phyloP scores from a whole-genome alignment of 352 stramenopile genomes.

The Phytophthora tubulina region DNA sequence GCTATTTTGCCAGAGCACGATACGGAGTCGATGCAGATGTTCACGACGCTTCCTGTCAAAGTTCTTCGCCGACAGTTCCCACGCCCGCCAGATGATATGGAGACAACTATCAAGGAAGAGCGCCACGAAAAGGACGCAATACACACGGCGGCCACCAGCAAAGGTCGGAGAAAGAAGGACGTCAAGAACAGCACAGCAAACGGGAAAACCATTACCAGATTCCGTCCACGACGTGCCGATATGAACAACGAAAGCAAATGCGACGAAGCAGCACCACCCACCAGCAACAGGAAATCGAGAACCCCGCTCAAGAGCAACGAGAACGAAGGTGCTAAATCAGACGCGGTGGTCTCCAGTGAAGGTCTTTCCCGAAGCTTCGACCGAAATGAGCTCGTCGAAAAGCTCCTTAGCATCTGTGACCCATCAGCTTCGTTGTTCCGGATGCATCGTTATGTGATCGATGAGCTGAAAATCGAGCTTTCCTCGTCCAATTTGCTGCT shows the following conservation, averaged over 20 bases:
- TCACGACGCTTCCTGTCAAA: constrained; percentile 54
- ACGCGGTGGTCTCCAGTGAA: not conserved
- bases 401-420: constrained; percentile 50
- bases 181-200: constrained; percentile 1
- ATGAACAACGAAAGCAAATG: constrained; percentile 1
- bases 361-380: constrained; percentile 34
- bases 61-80: constrained; percentile 61
- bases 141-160: not conserved
- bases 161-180: not conserved
- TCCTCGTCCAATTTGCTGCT: constrained; percentile 53
- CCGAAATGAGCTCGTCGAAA: constrained; percentile 41
- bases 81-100: constrained; percentile 39
- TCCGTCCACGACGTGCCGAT: not conserved
- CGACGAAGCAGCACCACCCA: not conserved
- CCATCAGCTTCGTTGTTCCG: constrained; percentile 71
- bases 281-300: not conserved
- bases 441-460: constrained; percentile 65
- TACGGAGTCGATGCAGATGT: constrained; percentile 54
- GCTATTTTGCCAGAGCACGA: constrained; percentile 69
- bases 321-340: not conserved
- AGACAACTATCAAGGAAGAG: not conserved
- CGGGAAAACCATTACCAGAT: constrained; percentile 10
- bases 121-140: constrained; percentile 5
- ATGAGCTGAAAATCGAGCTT: constrained; percentile 54
- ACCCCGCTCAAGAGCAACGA: not conserved